Conservation (phyloP, 306 rosid species). For the Argentina anserina region DNA sequence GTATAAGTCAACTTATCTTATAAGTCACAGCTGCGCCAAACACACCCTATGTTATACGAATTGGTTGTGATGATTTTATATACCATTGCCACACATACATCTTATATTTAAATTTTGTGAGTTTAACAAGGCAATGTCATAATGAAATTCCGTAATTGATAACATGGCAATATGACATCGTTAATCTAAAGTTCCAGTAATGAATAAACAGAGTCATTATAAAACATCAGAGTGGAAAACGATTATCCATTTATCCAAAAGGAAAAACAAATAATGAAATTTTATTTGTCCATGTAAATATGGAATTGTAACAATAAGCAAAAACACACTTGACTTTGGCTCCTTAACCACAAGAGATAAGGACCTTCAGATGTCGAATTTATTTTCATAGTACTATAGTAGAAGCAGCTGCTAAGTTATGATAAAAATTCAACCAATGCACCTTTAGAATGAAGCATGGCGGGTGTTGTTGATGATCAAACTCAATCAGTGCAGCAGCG, state of each 20-base stretch:
- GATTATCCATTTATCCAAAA: neutral
- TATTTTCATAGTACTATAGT: neutral
- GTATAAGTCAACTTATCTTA: too few relatives aligned
- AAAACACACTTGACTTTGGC: neutral
- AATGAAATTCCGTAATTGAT: too few relatives aligned
- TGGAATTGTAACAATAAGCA: neutral
- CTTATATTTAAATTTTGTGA: too few relatives aligned
- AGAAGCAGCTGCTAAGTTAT: neutral
- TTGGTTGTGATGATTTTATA: too few relatives aligned
- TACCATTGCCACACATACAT: too few relatives aligned
- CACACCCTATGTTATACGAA: too few relatives aligned
- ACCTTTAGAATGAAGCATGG: neutral
- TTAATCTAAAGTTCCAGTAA: neutral
- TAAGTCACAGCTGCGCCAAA: too few relatives aligned
- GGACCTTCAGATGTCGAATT: neutral
- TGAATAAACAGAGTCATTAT: neutral
- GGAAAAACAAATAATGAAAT: neutral
- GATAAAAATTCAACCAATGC: neutral
- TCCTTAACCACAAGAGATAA: neutral
- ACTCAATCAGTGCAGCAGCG: conserved; percentile 34
- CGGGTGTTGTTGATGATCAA: neutral
- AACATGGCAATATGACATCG: neutral
- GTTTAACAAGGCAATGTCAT: too few relatives aligned
- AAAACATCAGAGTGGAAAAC: neutral
- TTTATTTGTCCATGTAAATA: neutral